Conservation (phyloP, 805 yeast species). For the Pichia scutulata region DNA sequence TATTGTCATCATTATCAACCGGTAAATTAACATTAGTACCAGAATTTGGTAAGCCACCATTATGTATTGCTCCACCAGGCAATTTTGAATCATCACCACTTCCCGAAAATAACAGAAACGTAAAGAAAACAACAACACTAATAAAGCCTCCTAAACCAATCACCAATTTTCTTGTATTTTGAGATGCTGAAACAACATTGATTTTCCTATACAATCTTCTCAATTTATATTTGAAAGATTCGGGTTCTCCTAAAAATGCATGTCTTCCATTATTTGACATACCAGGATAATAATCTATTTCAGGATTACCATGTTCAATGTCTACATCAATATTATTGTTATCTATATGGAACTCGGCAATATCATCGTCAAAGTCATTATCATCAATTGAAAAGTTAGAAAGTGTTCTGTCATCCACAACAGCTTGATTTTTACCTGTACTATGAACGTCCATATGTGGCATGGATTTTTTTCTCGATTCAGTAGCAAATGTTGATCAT, state of each 20-base stretch:
- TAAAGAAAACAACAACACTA: slow-evolving; percentile 1
- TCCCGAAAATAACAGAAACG: slow-evolving; percentile 7
- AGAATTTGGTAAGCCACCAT: neutral
- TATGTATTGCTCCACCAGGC: slow-evolving; percentile 7
- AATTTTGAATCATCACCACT: slow-evolving; percentile 2
- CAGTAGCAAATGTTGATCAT: neutral
- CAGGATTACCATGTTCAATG: slow-evolving; percentile 1
- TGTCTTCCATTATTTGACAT: slow-evolving; percentile 4
- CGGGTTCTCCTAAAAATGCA: slow-evolving; percentile 6
- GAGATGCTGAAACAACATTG: neutral
- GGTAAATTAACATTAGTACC: neutral
- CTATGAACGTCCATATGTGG: neutral
- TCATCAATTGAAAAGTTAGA: slow-evolving; percentile 1
- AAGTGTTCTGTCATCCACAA: neutral
- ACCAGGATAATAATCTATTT: slow-evolving; percentile 9
- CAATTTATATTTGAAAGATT: neutral
- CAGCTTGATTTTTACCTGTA: neutral
- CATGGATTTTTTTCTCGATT: neutral
- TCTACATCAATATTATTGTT: slow-evolving; percentile 9
- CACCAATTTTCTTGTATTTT: slow-evolving; percentile 4
- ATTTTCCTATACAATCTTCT: neutral
- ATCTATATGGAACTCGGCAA: slow-evolving; percentile 21
- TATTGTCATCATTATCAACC: neutral
- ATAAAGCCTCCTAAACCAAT: slow-evolving; percentile 1
- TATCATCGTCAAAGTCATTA: slow-evolving; percentile 6